Base-by-base conservation (phyloP, 2,329 filamentous ascomycete species). In the Calonectria ilicicola region DNA sequence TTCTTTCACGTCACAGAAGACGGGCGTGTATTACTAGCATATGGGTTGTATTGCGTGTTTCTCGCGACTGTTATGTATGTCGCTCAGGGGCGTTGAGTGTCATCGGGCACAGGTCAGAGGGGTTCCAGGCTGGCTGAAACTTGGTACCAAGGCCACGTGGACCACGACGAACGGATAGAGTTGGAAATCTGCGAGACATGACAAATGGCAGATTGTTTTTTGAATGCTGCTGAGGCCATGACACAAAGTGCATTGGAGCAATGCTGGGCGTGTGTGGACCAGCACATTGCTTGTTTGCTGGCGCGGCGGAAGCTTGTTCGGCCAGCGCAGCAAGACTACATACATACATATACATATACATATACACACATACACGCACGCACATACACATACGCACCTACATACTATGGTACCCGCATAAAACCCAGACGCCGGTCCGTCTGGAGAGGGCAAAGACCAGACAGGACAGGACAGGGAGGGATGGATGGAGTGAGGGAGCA, bases 141-240 rank as follows among this genome's bases (percentile, higher is more conserved):
- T 58, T 29, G 38, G 49, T 69, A 49, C 60, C 60, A 69, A 62
- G 60, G 66, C 65, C 60, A 72, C 70, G 60, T 72, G 49, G 49
- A 60, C 40, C 32, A 65, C 32, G 51, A 58, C 65, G 60, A 65
- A 72, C 51, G 60, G 66, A 65, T 72, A 72, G 70, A 65, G 23
- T 62, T 69, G 60, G 58, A 42, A 69, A 51, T 58, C 60, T 49
- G 27, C 19, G 46, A 49, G 38, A 35, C 46, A 46, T 65, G 40
- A 38, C 58, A 69, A 58, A 63, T 56, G 27, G 58, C 38, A 58
- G 21, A 32, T 46, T 67, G 58, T 49, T 56, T 49, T 56, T 67
- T 32, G 38, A 53, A 63, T 29, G 29, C 56, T 42, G 21, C 8
- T 68, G 40, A 56, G 56, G 32, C 38, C 53, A 66, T 67, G 65